These are phyloP conservation scores for Trypanosoma lewisi DNA, from an alignment of 208 protist species.

Conservation along the genomic window DNA sequence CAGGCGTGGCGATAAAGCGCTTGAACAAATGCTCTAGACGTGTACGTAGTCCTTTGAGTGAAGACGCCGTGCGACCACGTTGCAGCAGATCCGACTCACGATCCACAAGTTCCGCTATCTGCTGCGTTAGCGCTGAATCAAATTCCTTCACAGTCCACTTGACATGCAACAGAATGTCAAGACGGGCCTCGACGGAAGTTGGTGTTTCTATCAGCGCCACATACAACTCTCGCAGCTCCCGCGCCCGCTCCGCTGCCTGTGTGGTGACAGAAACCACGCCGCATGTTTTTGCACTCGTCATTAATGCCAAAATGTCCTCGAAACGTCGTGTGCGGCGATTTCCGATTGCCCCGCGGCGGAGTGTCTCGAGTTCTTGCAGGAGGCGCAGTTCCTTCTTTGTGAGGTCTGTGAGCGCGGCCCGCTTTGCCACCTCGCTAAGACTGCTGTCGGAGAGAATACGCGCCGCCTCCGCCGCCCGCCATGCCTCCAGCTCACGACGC, in stretches of 20 bases:
- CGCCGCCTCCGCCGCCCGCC: conserved; percentile 79
- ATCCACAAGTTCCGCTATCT: conserved; percentile 95
- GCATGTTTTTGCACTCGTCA: conserved; percentile 88
- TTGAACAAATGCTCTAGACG: conserved; percentile 92
- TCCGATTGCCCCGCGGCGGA: conserved; percentile 63
- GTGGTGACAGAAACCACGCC: conserved; percentile 25
- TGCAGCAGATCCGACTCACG: conserved; percentile 96
- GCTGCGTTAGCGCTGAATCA: conserved; percentile 67
- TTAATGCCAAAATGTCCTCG: conserved; percentile 57
- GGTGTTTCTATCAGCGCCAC: conserved; percentile 49
- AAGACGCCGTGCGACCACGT: conserved; percentile 77
- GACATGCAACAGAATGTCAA: conserved; percentile 95
- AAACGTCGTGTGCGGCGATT: conserved; percentile 68
- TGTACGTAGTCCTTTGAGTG: conserved; percentile 73
- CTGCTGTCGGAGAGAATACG: conserved; percentile 58
- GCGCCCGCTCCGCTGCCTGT: conserved; percentile 68
- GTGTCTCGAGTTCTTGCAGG: conserved; percentile 94
- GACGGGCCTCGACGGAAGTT: conserved; percentile 65
- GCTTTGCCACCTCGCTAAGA: conserved; percentile 51
- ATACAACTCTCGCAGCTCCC: conserved; percentile 93
- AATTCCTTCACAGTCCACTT: conserved; percentile 98
- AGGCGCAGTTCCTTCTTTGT: conserved; percentile 94
- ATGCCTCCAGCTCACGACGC: conserved; percentile 89
- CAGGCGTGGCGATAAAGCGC: conserved; percentile 93
- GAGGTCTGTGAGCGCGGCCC: conserved; percentile 79